Evolutionary conservation across 2,329 filamentous ascomycete genomes (phyloP).

Genomic region (Penicillium palitans): DNA sequence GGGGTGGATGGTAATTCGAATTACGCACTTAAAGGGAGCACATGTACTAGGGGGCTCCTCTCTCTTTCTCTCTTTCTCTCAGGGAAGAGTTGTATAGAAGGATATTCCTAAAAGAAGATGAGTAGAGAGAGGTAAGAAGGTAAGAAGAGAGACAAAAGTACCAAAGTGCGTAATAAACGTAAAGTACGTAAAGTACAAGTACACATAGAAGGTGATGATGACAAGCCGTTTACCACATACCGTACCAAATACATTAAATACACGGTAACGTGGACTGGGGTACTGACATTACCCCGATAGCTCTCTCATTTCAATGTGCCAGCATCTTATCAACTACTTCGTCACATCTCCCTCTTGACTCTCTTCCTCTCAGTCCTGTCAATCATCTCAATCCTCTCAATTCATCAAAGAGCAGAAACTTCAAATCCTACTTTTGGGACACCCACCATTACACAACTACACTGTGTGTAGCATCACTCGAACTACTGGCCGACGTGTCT

Average conservation of each 20-base stretch:
- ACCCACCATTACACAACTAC: background rate
- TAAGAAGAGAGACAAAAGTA: too few species aligned
- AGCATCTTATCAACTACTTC: background rate
- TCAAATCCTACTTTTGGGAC: background rate
- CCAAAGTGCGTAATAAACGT: too few species aligned
- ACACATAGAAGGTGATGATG: too few species aligned
- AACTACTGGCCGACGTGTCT: slow-evolving; percentile 10
- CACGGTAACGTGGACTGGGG: background rate
- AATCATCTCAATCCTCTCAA: background rate
- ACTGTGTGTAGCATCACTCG: background rate
- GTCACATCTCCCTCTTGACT: background rate
- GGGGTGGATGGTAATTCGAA: background rate
- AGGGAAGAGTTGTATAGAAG: background rate
- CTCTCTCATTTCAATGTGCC: background rate
- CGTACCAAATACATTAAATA: background rate
- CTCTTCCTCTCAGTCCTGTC: background rate
- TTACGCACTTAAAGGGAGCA: background rate
- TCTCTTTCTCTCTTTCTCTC: background rate
- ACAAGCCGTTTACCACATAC: too few species aligned
- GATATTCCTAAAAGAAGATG: too few species aligned
- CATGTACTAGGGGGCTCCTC: background rate
- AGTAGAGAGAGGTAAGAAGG: too few species aligned
- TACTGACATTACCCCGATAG: background rate
- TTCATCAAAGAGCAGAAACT: too few species aligned
- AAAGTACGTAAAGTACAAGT: too few species aligned